These are phyloP conservation scores for Hanseniaspora meyeri DNA, from an alignment of 805 yeast genomes.

Conservation along the genomic window DNA sequence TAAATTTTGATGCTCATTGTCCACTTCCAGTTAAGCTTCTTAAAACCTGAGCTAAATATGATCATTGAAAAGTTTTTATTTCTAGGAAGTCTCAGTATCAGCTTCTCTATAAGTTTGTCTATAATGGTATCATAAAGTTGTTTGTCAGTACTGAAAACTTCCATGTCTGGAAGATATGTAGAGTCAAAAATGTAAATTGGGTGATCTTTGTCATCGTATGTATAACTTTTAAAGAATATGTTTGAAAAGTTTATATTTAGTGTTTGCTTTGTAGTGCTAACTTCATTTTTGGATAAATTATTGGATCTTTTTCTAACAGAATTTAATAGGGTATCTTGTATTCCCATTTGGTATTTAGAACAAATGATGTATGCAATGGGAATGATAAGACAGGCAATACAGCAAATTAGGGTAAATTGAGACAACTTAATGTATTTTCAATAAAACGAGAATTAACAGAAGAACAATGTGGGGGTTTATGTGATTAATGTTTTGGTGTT, in stretches of 20 bases:
- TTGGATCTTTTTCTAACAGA: constrained; percentile 2
- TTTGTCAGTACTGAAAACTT: constrained; percentile 31
- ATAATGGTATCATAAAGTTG: constrained; percentile 29
- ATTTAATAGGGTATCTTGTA: constrained; percentile 1
- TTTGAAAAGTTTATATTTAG: constrained; percentile 29
- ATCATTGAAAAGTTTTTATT: constrained; percentile 50
- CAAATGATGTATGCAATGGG: neutral
- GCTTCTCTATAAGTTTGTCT: constrained; percentile 44
- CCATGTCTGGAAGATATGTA: constrained; percentile 51
- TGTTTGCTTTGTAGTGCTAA: constrained; percentile 19
- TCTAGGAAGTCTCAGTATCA: constrained; percentile 46
- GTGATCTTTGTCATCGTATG: constrained; percentile 54
- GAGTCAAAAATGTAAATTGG: constrained; percentile 80
- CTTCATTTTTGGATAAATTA: constrained; percentile 17
- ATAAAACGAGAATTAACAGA: neutral
- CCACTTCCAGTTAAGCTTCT: constrained; percentile 40
- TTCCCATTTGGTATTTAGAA: constrained; percentile 2
- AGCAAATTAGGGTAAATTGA: neutral
- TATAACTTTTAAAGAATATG: constrained; percentile 46
- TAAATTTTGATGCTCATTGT: constrained; percentile 56
- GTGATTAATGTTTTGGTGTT: neutral
- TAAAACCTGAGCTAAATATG: constrained; percentile 74
- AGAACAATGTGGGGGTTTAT: neutral
- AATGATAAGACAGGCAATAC: neutral
- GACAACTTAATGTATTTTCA: neutral